These are phyloP conservation scores for Fusarium drepaniforme DNA, from an alignment of 2,329 filamentous ascomycete species.

Conservation along the genomic window DNA sequence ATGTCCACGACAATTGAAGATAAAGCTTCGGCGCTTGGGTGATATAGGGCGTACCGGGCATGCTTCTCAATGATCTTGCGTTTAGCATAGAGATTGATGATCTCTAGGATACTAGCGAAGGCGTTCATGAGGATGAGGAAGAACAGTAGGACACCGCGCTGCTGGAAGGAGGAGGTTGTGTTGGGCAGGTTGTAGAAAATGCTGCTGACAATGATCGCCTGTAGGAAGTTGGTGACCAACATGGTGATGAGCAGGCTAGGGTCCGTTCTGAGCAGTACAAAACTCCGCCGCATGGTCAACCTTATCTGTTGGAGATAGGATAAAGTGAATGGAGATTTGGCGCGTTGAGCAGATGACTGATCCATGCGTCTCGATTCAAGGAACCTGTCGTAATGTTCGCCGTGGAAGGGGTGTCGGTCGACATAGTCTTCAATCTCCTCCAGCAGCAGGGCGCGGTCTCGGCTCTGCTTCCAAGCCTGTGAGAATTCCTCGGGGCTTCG, in stretches of 20 bases:
- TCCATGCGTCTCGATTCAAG: conserved; percentile 35
- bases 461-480: conserved; percentile 47
- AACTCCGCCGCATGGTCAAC: conserved; percentile 32
- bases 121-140: conserved; percentile 40
- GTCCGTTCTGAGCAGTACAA: conserved; percentile 35
- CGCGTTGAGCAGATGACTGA: conserved; percentile 39
- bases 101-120: conserved; percentile 39
- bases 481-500: conserved; percentile 53
- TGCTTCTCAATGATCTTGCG: conserved; percentile 51
- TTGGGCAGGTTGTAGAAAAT: conserved; percentile 38
- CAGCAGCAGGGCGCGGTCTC: conserved; percentile 39
- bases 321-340: conserved; percentile 32
- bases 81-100: conserved; percentile 45
- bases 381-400: conserved; percentile 42
- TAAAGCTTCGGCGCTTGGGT: conserved; percentile 45
- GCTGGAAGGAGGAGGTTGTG: conserved; percentile 11
- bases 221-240: conserved; percentile 33
- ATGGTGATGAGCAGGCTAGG: conserved; percentile 33
- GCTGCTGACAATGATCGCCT: conserved; percentile 38
- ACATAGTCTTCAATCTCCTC: conserved; percentile 48
- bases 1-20: conserved; percentile 38
- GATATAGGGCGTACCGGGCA: conserved; percentile 49
- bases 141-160: conserved; percentile 28
- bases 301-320: conserved; percentile 36
- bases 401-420: conserved; percentile 38